Evolutionary conservation across 108 stramenopile species (phyloP).

Genomic region (Cyclostephanos tholiformis): DNA sequence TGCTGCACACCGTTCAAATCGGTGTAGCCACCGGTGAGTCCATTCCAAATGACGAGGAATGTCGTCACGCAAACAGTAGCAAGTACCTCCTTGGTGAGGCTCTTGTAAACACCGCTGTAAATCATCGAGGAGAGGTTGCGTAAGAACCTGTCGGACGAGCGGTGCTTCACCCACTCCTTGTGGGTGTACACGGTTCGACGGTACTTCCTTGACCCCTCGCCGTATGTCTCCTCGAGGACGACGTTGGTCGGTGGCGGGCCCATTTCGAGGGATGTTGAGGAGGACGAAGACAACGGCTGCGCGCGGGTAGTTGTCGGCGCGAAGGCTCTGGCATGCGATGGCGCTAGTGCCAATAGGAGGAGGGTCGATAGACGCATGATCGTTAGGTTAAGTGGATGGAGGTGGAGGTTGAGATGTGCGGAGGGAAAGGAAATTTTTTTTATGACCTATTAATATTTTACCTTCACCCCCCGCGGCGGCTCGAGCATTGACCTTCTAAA

Average conservation of each 20-base stretch:
- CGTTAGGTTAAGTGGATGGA: background rate
- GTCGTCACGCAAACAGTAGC: constrained; percentile 52
- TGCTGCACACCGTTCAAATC: constrained; percentile 62
- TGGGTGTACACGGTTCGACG: constrained; percentile 79
- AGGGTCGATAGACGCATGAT: constrained; percentile 36
- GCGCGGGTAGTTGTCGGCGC: constrained; percentile 10
- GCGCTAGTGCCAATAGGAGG: constrained; percentile 34
- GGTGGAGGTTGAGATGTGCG: background rate
- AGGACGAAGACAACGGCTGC: constrained; percentile 7
- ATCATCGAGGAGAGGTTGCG: constrained; percentile 52
- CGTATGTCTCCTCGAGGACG: constrained; percentile 35
- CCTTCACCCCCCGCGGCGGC: no score
- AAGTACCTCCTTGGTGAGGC: constrained; percentile 55
- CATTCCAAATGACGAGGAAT: constrained; percentile 60
- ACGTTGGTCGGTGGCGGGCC: constrained; percentile 19
- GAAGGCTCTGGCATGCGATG: constrained; percentile 18
- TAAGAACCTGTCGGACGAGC: constrained; percentile 64
- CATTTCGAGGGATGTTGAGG: constrained; percentile 24
- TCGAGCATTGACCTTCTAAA: no score
- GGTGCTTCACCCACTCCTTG: constrained; percentile 74
- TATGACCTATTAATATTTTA: no score
- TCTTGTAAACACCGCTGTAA: constrained; percentile 64
- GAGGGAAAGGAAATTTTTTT: no score
- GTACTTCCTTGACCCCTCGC: constrained; percentile 67
- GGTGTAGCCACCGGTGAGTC: constrained; percentile 57